Evolutionary conservation across 768 basidiomycete species (phyloP).

Genomic region (Cystobasidium tubakii): DNA sequence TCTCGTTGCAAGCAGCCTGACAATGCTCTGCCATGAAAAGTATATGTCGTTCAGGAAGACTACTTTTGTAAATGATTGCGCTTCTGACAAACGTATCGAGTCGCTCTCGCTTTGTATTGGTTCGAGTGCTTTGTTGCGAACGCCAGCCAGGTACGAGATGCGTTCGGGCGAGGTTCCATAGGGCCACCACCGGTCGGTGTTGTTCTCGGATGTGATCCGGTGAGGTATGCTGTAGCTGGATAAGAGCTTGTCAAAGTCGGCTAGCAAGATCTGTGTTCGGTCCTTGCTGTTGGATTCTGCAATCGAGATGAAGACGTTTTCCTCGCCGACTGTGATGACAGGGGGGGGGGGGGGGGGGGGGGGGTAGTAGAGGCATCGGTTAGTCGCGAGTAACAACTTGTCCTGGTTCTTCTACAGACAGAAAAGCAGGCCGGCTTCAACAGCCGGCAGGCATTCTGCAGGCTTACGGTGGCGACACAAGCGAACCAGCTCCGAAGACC

Average conservation of each 20-base stretch:
- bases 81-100: background rate
- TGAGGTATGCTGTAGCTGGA: background rate
- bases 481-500: background rate
- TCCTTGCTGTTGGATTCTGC: constrained; percentile 27
- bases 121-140: constrained; percentile 16
- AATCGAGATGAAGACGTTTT: constrained; percentile 21
- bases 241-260: background rate
- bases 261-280: background rate
- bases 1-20: constrained; percentile 7
- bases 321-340: background rate
- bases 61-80: background rate
- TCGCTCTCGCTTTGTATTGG: background rate
- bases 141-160: constrained; percentile 6
- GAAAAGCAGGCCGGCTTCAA: too few species aligned
- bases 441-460: background rate
- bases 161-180: constrained; percentile 17
- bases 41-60: constrained; percentile 28
- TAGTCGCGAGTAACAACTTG: too few species aligned
- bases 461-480: constrained; percentile 1
- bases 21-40: constrained; percentile 21
- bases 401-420: too few species aligned
- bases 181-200: constrained; percentile 16
- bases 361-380: too few species aligned
- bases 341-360: too few species aligned
- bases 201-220: background rate